Evolutionary conservation across 2,329 filamentous ascomycete species (phyloP), one percentile per base, ranked within the genome.

Genomic region (Xylariales sp.): DNA sequence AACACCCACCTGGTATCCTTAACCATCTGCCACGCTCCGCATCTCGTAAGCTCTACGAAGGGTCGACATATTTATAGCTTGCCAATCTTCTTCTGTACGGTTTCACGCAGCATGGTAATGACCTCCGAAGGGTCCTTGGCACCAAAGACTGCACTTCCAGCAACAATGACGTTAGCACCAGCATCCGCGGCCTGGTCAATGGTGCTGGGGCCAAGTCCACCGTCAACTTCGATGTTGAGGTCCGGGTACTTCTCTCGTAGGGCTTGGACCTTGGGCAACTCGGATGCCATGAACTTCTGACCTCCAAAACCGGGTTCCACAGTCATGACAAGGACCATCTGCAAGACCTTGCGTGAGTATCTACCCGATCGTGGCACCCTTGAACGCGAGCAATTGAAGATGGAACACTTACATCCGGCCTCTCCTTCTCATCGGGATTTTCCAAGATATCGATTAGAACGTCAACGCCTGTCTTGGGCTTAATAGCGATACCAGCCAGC

Each of bases 321-420:
- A 1, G 93, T 98, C 93, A 98, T 98, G 43, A 98, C 78, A 14
- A 98, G 81, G 25, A 95, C 89, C 93, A 98, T 98, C 91, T 96
- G 46, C 21, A 10, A 27, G 14, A 17, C 21, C 15, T 25, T 37
- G 16, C 19, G 39, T 40, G 24, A 42, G 33, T 23, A 34, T 45
- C 17, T 19, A 19, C 16, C 6, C 27, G 5, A 29, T 18, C 35
- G 17, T 29, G 23, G n/a, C 23, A 25, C 23, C 23, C 23, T n/a
- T 25, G 23, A 8, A 25, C 8, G 23, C 23, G n/a, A 8, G 23
- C 28, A 10, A 30, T 10, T 10, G 7, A 16, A 8, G 23, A 25
- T 25, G 8, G n/a, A 25, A 25, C 15, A 55, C 88, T 69, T 64
- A 96, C 90, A 73, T 98, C 93, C 8, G 93, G 93, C 40, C 81